Base-by-base conservation (phyloP, 2,329 filamentous ascomycete genomes). In the Calonectria hongkongensis region DNA sequence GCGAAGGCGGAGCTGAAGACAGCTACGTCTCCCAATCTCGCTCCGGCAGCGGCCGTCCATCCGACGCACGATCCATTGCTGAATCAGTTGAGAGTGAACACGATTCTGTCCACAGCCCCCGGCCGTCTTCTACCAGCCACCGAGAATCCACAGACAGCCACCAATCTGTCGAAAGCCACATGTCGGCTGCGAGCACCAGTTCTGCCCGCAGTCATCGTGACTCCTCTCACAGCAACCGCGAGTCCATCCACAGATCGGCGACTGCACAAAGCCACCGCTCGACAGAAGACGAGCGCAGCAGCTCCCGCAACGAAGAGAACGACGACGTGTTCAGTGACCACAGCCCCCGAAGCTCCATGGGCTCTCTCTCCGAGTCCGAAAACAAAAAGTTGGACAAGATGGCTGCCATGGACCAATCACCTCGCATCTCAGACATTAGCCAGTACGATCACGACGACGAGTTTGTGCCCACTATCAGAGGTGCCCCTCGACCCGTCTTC, bases 401-500 rank as follows among this genome's bases (percentile, higher is more conserved):
- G 43, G 81, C 82, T 9, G 80, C 80, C 56, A 76, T 74, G 64
- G 56, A 70, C 4, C 80, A 80, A 45, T 88, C 86, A 12, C 84
- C 85, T 39, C 78, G 86, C 45, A 85, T 90, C 60, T 91, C 90
- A 0, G 87, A 88, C 47, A 84, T 90, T 48, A 89, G 89, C 16
- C 86, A 88, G 67, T 88, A 85, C 64, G 84, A 87, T 2, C 77
- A 78, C 9, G 84, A 86, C 13, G 86, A 88, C 0, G 85, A 88
- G 18, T 90, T 89, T 72, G 77, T 88, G 1, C 87, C 89, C 2
- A 89, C 89, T n/a, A 85, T 89, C 27, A 89, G 92, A 66, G 88
- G 88, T 9, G 90, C 89, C 9, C 88, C 89, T 10, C 89, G 93
- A 3, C 90, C 92, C 6, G 89, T 90, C 1, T 95, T 95, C 81